Evolutionary conservation across 441 rosid genomes (phyloP), one percentile per base, ranked within the genome.

Genomic region (Eutrema salsugineum): DNA sequence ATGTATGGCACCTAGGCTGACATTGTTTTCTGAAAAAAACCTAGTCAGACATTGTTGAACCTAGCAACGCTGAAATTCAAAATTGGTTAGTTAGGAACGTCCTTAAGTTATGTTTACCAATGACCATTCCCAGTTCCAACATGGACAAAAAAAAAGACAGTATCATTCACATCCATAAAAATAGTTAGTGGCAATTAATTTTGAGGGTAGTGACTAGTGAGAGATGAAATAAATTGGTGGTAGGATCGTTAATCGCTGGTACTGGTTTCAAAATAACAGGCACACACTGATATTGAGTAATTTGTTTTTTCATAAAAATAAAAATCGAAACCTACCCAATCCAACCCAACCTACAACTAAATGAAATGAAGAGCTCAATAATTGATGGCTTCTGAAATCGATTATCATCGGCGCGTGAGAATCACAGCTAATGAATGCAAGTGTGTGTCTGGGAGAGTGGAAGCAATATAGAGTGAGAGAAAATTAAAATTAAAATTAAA

Each of bases 361-460:
- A 57, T 46, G 47, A 69, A 47, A 69, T 8, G 19, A 46, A 46
- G 57, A 46, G 38, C 73, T 57, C 66, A 33, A 68, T 68, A 57
- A 68, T 68, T 44, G 33, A n/a, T 44, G 12, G 20, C 44, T 67
- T 39, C 33, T n/a, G 24, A 50, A 24, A 53, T 66, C 40, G 9
- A 63, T 30, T 8, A 44, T 62, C 47, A 72, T 33, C 16, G 32
- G 63, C 39, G 76, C 76, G 64, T 72, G 40, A 22, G 47, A 5
- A 5, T 5, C 30, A 36, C 49, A 12, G 38, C 8, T 67, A 32
- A 10, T 56, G 30, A 17, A 15, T 33, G 62, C 68, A 64, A 33
- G 65, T 72, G 70, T 35, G 15, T 43, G 49, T 53, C 7, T 22
- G 24, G 6, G 27, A 19, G 63, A 71, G 64, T 63, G 59, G 57